These are phyloP conservation scores for Cardamine occulta DNA, from an alignment of 345 rosid species.

Conservation along the genomic window DNA sequence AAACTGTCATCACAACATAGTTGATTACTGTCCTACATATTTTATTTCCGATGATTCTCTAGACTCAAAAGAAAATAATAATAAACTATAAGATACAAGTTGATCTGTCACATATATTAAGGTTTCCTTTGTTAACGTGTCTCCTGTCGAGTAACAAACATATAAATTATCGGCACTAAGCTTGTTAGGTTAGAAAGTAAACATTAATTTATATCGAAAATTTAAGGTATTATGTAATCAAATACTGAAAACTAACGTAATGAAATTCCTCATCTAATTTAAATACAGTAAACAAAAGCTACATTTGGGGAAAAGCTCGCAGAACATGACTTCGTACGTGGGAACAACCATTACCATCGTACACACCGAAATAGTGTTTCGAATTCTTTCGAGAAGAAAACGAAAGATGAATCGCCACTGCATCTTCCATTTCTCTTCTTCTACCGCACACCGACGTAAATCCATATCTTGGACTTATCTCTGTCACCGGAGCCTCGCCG, in stretches of 20 bases:
- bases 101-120: slow-evolving; percentile 10
- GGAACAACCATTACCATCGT: no score
- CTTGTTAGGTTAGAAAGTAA: slow-evolving; percentile 33
- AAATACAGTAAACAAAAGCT: slow-evolving; percentile 10
- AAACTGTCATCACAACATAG: no score
- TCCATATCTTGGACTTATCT: no score
- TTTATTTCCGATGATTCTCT: not conserved
- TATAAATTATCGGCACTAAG: slow-evolving; percentile 10
- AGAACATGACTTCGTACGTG: no score
- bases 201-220: not conserved
- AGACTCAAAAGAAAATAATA: not conserved
- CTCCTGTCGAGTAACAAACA: not conserved
- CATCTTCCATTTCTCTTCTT: no score
- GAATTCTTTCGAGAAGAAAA: no score
- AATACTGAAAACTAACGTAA: slow-evolving; percentile 29
- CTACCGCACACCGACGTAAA: no score
- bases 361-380: no score
- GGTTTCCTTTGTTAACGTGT: slow-evolving; percentile 33
- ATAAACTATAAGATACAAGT: not conserved
- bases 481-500: no score
- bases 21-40: no score
- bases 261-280: slow-evolving; percentile 28
- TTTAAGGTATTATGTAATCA: not conserved
- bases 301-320: no score
- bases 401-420: no score